These are phyloP conservation scores for Torulaspora delbrueckii DNA, from an alignment of 805 yeast genomes.

Conservation along the genomic window DNA sequence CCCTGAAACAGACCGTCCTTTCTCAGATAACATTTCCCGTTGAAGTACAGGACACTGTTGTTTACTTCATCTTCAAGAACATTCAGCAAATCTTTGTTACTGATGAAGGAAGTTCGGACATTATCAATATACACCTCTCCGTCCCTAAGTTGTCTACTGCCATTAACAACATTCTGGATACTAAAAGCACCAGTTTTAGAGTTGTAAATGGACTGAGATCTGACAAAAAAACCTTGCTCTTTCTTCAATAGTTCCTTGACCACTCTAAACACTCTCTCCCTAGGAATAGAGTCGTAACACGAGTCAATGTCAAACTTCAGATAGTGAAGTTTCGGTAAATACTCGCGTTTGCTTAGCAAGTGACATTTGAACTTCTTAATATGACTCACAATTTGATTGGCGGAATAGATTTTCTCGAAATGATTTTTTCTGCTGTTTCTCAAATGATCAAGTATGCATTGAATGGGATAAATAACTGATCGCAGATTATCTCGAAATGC, in stretches of 20 bases:
- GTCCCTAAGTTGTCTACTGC: conserved; percentile 7
- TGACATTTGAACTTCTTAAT: conserved; percentile 38
- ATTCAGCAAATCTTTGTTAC: conserved; percentile 42
- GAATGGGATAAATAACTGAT: conserved; percentile 43
- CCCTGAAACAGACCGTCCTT: conserved; percentile 82
- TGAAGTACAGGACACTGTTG: conserved; percentile 43
- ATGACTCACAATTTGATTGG: conserved; percentile 41
- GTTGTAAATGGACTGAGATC: conserved; percentile 19
- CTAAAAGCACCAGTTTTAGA: conserved; percentile 17
- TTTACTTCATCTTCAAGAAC: conserved; percentile 50
- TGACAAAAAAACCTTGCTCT: conserved; percentile 31
- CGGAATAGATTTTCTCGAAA: conserved; percentile 39
- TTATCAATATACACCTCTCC: conserved; percentile 32
- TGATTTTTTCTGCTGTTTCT: conserved; percentile 26
- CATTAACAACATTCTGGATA: conserved; percentile 21
- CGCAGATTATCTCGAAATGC: conserved; percentile 36
- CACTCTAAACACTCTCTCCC: conserved; percentile 37
- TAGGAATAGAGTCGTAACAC: conserved; percentile 72
- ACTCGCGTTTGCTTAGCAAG: conserved; percentile 15
- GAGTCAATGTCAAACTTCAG: conserved; percentile 71
- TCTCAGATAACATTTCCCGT: conserved; percentile 41
- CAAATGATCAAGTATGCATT: conserved; percentile 35
- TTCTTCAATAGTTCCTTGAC: conserved; percentile 21
- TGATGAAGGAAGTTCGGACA: conserved; percentile 36
- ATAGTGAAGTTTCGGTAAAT: conserved; percentile 40